Evolutionary conservation across 179 eudicot species (phyloP), one percentile per base, ranked within the genome.

Genomic region (Heliamphora pulchella): DNA sequence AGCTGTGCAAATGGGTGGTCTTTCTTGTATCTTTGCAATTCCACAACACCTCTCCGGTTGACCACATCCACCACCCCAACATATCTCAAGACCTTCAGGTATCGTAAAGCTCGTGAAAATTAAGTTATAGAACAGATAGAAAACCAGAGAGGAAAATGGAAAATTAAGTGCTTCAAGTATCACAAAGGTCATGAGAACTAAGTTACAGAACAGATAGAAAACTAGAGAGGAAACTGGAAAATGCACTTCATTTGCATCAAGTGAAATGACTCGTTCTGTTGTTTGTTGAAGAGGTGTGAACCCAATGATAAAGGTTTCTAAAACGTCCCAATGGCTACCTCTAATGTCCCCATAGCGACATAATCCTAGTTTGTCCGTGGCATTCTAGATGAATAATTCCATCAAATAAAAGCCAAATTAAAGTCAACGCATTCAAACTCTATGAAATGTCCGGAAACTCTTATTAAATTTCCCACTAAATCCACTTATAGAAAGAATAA

Each of bases 1-100:
- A 96, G 94, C 83, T 94, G 99, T 9, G 99, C 93, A 79, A 96
- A 96, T 0, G 99, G 96, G 81, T 94, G 96, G 73, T 92, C 94
- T 78, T 92, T 96, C 84, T 91, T 96, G 91, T 94, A 96, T 84
- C 91, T 90, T 79, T 79, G 85, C 86, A 94, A 76, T 76, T 89
- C 88, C 66, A 96, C 98, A 1, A 64, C 80, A 48, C 98, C 99
- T 72, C 83, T 91, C 59, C 87, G 70, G 74, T 90, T 91, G 64
- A 75, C 84, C 70, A 89, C 96, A 73, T 96, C 97, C 81, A 96
- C 98, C 8, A 90, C 97, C 74, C 99, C 98, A 8, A 94, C 98
- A 46, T 91, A 96, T 87, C 97, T 88, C 84, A 96, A 82, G 18
- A 96, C 98, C 99, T 96, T 82, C 67, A 75, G 43, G 50, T 41